Percentiles rank a stretch among this genome's conserved stretches.
Evolutionary conservation across 2,329 filamentous ascomycete species (phyloP).

Genomic region (Metarhizium guizhouense): DNA sequence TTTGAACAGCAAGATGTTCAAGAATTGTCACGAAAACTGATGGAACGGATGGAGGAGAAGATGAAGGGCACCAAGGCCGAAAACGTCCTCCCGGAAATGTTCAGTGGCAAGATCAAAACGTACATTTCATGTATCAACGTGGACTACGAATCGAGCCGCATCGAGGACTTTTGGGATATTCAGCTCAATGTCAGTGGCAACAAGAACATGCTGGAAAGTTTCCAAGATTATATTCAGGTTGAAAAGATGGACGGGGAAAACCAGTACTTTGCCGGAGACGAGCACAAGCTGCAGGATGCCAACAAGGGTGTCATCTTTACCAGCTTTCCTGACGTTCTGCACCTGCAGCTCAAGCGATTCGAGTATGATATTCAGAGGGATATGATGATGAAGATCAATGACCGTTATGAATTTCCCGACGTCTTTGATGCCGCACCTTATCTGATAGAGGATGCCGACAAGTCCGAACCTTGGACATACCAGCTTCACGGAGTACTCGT

Average conservation of each 20-base stretch:
- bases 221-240: conserved; percentile 91
- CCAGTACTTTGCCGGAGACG: conserved; percentile 88
- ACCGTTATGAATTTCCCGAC: conserved; percentile 83
- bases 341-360: conserved; percentile 93
- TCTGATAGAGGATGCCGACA: conserved; percentile 76
- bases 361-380: conserved; percentile 95
- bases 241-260: conserved; percentile 97
- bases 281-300: conserved; percentile 88
- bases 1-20: conserved; percentile 99
- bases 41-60: conserved; percentile 93
- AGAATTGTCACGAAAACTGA: conserved; percentile 89
- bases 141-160: conserved; percentile 87
- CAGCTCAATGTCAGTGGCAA: conserved; percentile 95
- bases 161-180: conserved; percentile 98
- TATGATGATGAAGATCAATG: conserved; percentile 98
- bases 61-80: conserved; percentile 96
- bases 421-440: conserved; percentile 78
- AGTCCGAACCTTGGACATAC: conserved; percentile 82
- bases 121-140: conserved; percentile 99
- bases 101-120: conserved; percentile 96
- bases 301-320: conserved; percentile 98
- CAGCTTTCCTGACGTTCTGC: conserved; percentile 86
- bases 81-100: conserved; percentile 80
- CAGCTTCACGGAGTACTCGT: conserved; percentile 92
- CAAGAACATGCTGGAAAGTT: conserved; percentile 86